Evolutionary conservation across 2,329 filamentous ascomycete species (phyloP), one percentile per base, ranked within the genome.

Genomic region (Stagonosporopsis vannaccii): DNA sequence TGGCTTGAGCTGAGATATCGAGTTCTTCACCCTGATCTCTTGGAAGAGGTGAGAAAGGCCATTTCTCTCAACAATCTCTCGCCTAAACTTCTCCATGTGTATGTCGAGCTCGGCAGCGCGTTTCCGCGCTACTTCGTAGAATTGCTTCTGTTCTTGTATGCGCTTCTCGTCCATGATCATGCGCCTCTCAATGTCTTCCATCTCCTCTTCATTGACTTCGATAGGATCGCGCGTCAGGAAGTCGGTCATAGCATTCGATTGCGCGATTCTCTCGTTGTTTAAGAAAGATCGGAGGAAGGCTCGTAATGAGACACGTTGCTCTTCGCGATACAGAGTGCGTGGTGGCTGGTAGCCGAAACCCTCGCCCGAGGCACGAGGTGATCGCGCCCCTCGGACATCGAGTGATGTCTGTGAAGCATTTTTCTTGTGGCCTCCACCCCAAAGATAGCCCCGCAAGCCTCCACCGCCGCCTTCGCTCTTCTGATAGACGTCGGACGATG

Each of bases 81-180:
- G 78, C 42, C 87, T 80, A 74, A 90, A 90, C 58, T 85, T 84
- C 77, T 99, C 95, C 95, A 99, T 99, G 74, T 98, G 97, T 22
- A 96, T 91, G 76, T 99, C 95, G 46, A 99, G 82, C 70, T 98
- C 95, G 5, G 91, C 90, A 1, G 95, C 95, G 62, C 95, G 87
- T 75, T 92, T 88, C 63, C 92, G 84, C 8, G 95, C 95, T 71
- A 99, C 93, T 73, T 99, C 94, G 75, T 97, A 99, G 74, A 99
- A 99, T 62, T 88, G 86, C 72, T 88, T 90, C 74, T 99, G 95
- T 76, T 99, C 95, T 69, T 96, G 91, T 48, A 98, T 85, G 40
- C 95, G 87, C 75, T 90, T 90, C 73, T 91, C 88, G 68, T 99
- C 95, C 76, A 97, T 87, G 12, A 85, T 83, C 75, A 93, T 96